A percentile compares a stretch with the other conserved stretches of the same genome.
phyloP scores from a whole-genome alignment of 192 early-diverging fungal genomes.

The Phlyctochytrium planicorne region DNA sequence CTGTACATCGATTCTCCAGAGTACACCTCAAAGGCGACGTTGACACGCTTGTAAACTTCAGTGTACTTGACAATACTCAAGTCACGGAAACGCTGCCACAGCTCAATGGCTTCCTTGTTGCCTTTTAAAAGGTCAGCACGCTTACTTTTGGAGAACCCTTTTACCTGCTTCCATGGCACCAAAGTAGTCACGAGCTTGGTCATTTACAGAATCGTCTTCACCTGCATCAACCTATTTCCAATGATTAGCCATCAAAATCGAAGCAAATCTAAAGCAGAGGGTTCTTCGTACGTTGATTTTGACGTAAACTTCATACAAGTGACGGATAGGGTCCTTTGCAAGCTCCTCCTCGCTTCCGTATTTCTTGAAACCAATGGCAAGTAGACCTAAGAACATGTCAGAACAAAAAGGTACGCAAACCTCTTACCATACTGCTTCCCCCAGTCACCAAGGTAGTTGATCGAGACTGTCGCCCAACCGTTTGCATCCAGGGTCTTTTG shows the following conservation, averaged over 20 bases:
- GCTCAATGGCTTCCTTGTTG: conserved; percentile 70
- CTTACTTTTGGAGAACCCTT: neutral
- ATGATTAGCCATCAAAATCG: too few relatives aligned
- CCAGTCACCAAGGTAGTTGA: conserved; percentile 99
- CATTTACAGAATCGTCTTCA: conserved; percentile 66
- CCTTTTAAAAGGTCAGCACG: conserved; percentile 32
- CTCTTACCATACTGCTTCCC: conserved; percentile 94
- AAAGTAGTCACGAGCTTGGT: conserved; percentile 87
- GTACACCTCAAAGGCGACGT: conserved; percentile 90
- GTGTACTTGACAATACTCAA: conserved; percentile 90
- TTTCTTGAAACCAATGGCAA: conserved; percentile 85
- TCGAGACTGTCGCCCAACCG: conserved; percentile 85
- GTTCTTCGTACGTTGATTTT: conserved; percentile 66
- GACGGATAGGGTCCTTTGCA: conserved; percentile 78
- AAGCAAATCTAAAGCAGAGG: conserved; percentile 8
- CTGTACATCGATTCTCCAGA: conserved; percentile 92
- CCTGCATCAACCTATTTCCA: conserved; percentile 57
- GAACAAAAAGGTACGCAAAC: conserved; percentile 8
- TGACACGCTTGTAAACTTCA: conserved; percentile 85
- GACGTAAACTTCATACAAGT: conserved; percentile 93
- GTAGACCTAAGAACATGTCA: conserved; percentile 50
- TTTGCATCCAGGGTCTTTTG: conserved; percentile 77
- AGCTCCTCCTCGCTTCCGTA: conserved; percentile 81
- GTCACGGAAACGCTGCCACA: conserved; percentile 89
- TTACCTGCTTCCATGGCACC: conserved; percentile 86